phyloP scores from a whole-genome alignment of 208 protist genomes.

The Trypanosoma mega region DNA sequence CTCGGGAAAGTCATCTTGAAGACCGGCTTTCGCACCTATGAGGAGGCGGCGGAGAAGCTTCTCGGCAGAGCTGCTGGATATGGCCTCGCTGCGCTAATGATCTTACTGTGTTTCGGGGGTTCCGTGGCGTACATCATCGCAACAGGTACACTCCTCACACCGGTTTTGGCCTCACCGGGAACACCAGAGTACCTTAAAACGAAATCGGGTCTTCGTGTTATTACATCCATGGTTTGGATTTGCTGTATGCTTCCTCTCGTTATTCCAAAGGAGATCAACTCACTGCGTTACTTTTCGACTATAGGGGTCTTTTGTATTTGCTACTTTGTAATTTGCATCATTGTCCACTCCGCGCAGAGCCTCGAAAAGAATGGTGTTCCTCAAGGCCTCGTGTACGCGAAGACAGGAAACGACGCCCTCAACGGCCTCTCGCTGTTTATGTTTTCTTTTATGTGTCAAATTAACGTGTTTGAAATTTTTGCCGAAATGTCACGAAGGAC shows the following conservation, averaged over 20 bases:
- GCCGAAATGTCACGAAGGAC: slow-evolving; percentile 58
- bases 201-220: slow-evolving; percentile 36
- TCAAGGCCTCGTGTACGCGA: slow-evolving; percentile 35
- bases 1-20: slow-evolving; percentile 56
- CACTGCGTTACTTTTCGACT: slow-evolving; percentile 76
- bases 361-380: slow-evolving; percentile 35
- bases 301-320: slow-evolving; percentile 67
- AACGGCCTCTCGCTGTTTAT: slow-evolving; percentile 74
- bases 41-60: slow-evolving; percentile 64
- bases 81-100: slow-evolving; percentile 70
- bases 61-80: slow-evolving; percentile 69
- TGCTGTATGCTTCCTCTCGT: slow-evolving; percentile 75
- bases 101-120: slow-evolving; percentile 80
- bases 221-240: slow-evolving; percentile 51
- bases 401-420: slow-evolving; percentile 40
- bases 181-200: slow-evolving; percentile 48
- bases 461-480: slow-evolving; percentile 79
- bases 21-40: slow-evolving; percentile 74
- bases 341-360: slow-evolving; percentile 60
- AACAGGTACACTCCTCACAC: slow-evolving; percentile 57
- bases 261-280: slow-evolving; percentile 86
- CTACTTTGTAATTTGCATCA: slow-evolving; percentile 74
- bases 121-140: slow-evolving; percentile 83
- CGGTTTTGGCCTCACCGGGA: slow-evolving; percentile 35
- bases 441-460: slow-evolving; percentile 78